Percentiles rank a stretch among this genome's conserved stretches.
Evolutionary conservation across 192 early-diverging fungal genomes (phyloP).

Genomic region (Dimargaris verticillata): DNA sequence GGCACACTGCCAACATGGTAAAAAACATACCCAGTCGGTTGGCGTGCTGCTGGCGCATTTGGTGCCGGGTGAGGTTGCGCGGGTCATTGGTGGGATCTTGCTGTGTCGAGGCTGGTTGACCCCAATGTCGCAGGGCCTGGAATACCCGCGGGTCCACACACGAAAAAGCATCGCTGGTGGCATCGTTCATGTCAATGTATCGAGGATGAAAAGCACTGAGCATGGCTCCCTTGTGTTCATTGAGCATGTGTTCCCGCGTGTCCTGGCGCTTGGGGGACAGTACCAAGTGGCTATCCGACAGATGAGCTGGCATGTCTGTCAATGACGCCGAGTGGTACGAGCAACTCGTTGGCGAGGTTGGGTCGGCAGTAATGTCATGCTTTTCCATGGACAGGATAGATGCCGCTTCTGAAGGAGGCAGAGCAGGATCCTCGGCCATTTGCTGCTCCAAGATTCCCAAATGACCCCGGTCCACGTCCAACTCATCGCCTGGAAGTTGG

Average conservation of each 20-base stretch:
- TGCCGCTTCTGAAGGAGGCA: conserved; percentile 17
- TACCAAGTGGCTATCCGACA: neutral
- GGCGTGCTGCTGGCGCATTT: conserved; percentile 21
- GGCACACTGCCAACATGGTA: conserved; percentile 75
- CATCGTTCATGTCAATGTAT: conserved; percentile 40
- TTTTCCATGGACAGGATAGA: conserved; percentile 22
- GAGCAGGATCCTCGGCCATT: conserved; percentile 24
- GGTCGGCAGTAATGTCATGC: conserved; percentile 5
- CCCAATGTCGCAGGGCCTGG: conserved; percentile 34
- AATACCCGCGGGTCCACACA: conserved; percentile 76
- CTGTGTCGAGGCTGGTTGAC: too few relatives aligned
- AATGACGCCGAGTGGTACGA: neutral
- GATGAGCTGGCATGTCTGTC: neutral
- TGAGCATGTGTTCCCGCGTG: conserved; percentile 26
- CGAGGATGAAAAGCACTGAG: conserved; percentile 45
- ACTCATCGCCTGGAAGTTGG: conserved; percentile 48
- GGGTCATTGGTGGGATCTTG: conserved; percentile 9
- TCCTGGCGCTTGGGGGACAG: neutral
- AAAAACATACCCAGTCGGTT: conserved; percentile 68
- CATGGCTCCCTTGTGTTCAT: conserved; percentile 37
- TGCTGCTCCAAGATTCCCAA: conserved; percentile 18
- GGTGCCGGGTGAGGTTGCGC: neutral
- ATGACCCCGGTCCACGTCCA: conserved; percentile 26
- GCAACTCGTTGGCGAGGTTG: too few relatives aligned
- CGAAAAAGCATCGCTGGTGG: conserved; percentile 35